Conservation (phyloP, 805 yeast genomes). For the Helenozyma baotianmanensis region DNA sequence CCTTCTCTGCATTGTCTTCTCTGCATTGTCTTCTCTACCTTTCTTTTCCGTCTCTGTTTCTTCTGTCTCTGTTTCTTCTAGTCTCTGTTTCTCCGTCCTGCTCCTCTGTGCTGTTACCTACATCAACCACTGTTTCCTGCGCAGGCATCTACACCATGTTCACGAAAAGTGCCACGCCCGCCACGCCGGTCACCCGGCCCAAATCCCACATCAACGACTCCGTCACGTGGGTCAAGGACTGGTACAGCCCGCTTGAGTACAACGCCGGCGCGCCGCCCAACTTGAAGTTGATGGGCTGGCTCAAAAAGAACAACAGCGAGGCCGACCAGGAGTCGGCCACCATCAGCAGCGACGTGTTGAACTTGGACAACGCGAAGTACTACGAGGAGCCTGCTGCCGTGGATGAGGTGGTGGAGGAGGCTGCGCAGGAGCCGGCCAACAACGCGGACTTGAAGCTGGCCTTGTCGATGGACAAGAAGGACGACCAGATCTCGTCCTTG, state of each 20-base stretch:
- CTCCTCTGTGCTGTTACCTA: no score
- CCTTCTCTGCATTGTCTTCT: no score
- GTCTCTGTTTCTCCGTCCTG: no score
- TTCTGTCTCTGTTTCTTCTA: no score
- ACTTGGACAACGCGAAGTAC: constrained; percentile 35
- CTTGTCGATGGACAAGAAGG: constrained; percentile 20
- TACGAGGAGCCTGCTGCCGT: constrained; percentile 45
- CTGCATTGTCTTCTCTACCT: no score
- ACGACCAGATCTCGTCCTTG: constrained; percentile 20
- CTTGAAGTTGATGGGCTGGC: constrained; percentile 35
- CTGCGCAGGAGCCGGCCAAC: constrained; percentile 14
- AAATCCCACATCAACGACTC: constrained; percentile 13
- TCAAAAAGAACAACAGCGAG: constrained; percentile 22
- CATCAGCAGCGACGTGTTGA: constrained; percentile 36
- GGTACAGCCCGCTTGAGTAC: constrained; percentile 28
- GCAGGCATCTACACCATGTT: constrained; percentile 4
- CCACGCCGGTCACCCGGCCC: constrained; percentile 18
- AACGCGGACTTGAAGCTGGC: constrained; percentile 21
- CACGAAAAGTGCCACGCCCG: constrained; percentile 17
- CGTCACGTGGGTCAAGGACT: constrained; percentile 36
- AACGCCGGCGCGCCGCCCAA: constrained; percentile 9
- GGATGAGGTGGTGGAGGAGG: constrained; percentile 18
- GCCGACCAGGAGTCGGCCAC: constrained; percentile 5
- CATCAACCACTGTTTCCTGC: no score
- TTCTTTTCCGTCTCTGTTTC: no score